Evolutionary conservation across 208 protist genomes (phyloP), one percentile per base, ranked within the genome.

Genomic region (Angomonas deanei): DNA sequence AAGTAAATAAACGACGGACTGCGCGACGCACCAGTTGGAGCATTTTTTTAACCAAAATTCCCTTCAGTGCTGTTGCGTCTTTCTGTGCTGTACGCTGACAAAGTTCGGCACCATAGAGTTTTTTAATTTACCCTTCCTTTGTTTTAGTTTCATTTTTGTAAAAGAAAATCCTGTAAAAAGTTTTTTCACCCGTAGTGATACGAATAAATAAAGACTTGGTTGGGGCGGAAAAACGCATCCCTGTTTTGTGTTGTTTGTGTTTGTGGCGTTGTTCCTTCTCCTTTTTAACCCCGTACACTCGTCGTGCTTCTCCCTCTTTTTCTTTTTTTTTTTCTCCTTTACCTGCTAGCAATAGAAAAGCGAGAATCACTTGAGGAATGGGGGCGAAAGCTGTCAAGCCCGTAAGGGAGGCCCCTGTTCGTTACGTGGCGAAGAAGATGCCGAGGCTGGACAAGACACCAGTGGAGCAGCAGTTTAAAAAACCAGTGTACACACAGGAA

Each of bases 371-470:
- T 15, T 34, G 21, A 3, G 11, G 28, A 56, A 93, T 90, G 82
- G 83, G 86, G 0, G 27, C 62, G 2, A 32, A 69, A 10, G 63
- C 68, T 26, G 71, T 68, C 19, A 86, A 80, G 61, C 70, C 80
- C 0, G 77, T 68, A 6, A 77, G 86, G 17, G 71, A 90, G 76
- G 77, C 86, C 4, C 86, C 86, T 4, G 82, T 90, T 17, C 73
- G 86, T 1, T 93, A 90, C 64, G 86, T 93, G 32, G 86, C 86
- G 15, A 93, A 89, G 70, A 73, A 88, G 63, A 74, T 89, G 46
- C 82, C 86, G 2, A 64, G 80, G 17, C 60, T 88, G 3, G 83
- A 93, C 59, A 85, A 78, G 59, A 84, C 66, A 10, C 80, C 86
- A 3, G 78, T 90, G 2, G 82, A 93, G 66, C 71, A 85, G 66